phyloP scores from a whole-genome alignment of 371 early-diverging fungal species.

The Rhizopus delemar region DNA sequence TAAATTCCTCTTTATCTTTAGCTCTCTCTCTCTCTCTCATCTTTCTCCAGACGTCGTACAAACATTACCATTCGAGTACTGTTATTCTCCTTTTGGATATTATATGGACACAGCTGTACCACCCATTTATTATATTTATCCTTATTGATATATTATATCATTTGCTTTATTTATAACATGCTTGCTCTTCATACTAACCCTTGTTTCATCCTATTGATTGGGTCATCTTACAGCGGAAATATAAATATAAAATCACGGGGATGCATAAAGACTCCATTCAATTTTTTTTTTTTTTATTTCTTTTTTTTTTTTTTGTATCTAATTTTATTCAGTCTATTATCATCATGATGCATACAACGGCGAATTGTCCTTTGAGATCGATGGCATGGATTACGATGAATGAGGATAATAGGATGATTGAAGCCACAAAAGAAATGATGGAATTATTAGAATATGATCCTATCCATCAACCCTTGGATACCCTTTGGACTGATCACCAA shows the following conservation, averaged over 20 bases:
- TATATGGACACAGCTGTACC: neutral
- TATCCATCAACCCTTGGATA: conserved; percentile 7
- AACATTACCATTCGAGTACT: neutral
- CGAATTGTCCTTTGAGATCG: conserved; percentile 25
- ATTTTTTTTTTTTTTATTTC: neutral
- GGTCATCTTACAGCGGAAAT: neutral
- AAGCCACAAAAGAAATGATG: conserved; percentile 20
- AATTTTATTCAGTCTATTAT: neutral
- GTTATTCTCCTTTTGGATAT: conserved; percentile 1
- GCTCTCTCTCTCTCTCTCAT: no score
- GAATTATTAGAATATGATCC: conserved; percentile 15
- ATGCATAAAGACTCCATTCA: neutral
- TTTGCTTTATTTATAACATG: neutral
- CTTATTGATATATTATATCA: neutral
- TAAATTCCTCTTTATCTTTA: neutral
- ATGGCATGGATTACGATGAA: conserved; percentile 24
- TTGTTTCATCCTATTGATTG: neutral
- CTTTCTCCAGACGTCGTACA: neutral
- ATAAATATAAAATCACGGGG: neutral
- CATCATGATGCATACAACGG: conserved; percentile 13
- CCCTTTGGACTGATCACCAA: conserved; percentile 10
- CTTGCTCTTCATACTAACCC: neutral
- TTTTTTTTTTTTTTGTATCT: conserved; percentile 7
- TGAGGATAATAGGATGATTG: conserved; percentile 7
- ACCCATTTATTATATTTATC: conserved; percentile 1